Evolutionary conservation across 225 moss, liverwort and hornwort species (phyloP).

Genomic region (Straminergon stramineum): DNA sequence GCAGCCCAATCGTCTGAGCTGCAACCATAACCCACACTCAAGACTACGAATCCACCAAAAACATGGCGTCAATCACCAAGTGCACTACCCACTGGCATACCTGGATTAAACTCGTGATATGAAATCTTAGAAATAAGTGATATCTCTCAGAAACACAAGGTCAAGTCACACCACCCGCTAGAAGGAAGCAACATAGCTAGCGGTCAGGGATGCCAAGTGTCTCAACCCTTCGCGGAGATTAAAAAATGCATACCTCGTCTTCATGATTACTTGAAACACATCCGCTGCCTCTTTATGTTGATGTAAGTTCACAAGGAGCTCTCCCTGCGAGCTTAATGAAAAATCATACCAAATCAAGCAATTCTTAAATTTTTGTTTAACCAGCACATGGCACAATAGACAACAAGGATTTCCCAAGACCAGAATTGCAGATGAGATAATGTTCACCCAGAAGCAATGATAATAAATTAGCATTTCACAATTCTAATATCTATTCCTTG

Average conservation of each 20-base stretch:
- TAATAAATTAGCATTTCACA: background rate
- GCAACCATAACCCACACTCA: slow-evolving; percentile 35
- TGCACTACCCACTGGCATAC: background rate
- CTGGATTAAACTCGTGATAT: background rate
- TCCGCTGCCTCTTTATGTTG: slow-evolving; percentile 64
- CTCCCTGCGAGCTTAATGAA: slow-evolving; percentile 94
- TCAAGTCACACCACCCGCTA: background rate
- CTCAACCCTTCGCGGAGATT: background rate
- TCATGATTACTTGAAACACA: slow-evolving; percentile 67
- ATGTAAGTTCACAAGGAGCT: slow-evolving; percentile 70
- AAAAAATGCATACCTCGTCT: slow-evolving; percentile 41
- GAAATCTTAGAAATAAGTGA: background rate
- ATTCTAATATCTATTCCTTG: background rate
- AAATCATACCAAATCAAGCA: slow-evolving; percentile 34
- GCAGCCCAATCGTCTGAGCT: slow-evolving; percentile 98
- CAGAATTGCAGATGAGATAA: background rate
- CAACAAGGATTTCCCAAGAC: slow-evolving; percentile 14
- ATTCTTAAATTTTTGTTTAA: slow-evolving; percentile 21
- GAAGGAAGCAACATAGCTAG: background rate
- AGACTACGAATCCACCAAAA: background rate
- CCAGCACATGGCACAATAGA: background rate
- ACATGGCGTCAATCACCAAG: background rate
- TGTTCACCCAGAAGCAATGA: background rate
- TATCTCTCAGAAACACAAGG: background rate
- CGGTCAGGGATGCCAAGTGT: background rate